These are phyloP conservation scores for Cadophora gregata DNA, from an alignment of 2,329 filamentous ascomycete genomes.

Conservation along the genomic window DNA sequence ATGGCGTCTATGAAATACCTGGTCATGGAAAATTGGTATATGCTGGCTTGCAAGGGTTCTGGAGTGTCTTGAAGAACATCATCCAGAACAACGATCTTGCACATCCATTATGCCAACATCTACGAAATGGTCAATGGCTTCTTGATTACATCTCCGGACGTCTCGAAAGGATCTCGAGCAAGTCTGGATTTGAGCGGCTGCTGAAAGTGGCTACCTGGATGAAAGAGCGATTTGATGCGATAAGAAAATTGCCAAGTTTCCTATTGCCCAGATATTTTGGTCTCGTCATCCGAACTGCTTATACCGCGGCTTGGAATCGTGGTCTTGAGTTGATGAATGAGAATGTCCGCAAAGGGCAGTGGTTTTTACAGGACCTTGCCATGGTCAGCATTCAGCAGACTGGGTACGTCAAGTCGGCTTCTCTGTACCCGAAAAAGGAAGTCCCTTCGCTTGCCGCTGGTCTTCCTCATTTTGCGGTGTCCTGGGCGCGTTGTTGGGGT, in stretches of 20 bases:
- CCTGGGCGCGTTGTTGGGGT: slow-evolving; percentile 97
- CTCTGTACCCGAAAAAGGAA: slow-evolving; percentile 82
- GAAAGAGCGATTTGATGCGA: slow-evolving; percentile 81
- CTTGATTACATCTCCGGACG: slow-evolving; percentile 85
- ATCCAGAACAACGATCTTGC: slow-evolving; percentile 89
- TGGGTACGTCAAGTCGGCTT: slow-evolving; percentile 87
- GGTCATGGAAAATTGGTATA: slow-evolving; percentile 86
- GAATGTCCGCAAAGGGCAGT: slow-evolving; percentile 80
- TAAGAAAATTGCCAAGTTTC: slow-evolving; percentile 85
- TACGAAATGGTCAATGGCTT: slow-evolving; percentile 90
- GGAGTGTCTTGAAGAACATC: slow-evolving; percentile 86
- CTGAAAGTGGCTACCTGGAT: slow-evolving; percentile 77
- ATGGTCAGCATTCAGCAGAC: slow-evolving; percentile 94
- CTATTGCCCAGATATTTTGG: slow-evolving; percentile 93
- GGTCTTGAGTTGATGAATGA: slow-evolving; percentile 79
- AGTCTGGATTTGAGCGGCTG: slow-evolving; percentile 66
- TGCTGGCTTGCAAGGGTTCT: slow-evolving; percentile 98
- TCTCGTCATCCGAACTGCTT: slow-evolving; percentile 84
- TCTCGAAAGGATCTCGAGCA: slow-evolving; percentile 73
- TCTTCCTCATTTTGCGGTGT: slow-evolving; percentile 88
- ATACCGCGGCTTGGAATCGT: slow-evolving; percentile 80
- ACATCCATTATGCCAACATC: slow-evolving; percentile 90
- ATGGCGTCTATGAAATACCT: slow-evolving; percentile 90
- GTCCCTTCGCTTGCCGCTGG: slow-evolving; percentile 92
- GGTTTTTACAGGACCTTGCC: slow-evolving; percentile 85